These are phyloP conservation scores for Mariannaea elegans DNA, from an alignment of 2,329 filamentous ascomycete species.

Conservation along the genomic window DNA sequence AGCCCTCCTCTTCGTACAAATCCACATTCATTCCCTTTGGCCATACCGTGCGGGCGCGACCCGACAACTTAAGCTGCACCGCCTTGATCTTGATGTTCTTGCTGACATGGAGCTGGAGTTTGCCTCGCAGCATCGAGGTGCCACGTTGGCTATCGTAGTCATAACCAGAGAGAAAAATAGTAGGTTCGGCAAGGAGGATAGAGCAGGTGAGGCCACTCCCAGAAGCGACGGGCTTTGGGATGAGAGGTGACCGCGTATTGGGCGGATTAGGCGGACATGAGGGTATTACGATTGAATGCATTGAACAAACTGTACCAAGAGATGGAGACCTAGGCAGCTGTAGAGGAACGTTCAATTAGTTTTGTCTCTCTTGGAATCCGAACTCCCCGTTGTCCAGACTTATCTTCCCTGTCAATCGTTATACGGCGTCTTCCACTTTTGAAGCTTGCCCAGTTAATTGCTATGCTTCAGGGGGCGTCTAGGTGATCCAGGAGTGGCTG, in stretches of 20 bases:
- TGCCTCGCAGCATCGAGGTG: slow-evolving; percentile 90
- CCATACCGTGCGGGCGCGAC: slow-evolving; percentile 91
- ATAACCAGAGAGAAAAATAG: slow-evolving; percentile 81
- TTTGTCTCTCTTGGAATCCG: no score
- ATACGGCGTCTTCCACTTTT: no score
- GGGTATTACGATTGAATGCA: no score
- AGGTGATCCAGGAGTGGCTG: no score
- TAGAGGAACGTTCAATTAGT: no score
- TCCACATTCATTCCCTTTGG: slow-evolving; percentile 92
- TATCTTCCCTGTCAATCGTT: no score
- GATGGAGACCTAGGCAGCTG: no score
- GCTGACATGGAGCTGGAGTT: slow-evolving; percentile 80
- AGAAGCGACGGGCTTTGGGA: slow-evolving; percentile 79
- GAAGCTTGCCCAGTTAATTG: no score
- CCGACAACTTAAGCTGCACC: slow-evolving; percentile 85
- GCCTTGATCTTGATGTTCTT: slow-evolving; percentile 95
- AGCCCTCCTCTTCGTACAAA: slow-evolving; percentile 81
- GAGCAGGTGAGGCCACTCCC: slow-evolving; percentile 79
- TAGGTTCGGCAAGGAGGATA: slow-evolving; percentile 79
- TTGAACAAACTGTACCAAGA: no score
- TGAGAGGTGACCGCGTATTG: slow-evolving; percentile 57
- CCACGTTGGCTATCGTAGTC: slow-evolving; percentile 75
- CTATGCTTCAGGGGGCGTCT: no score
- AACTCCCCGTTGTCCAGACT: no score
- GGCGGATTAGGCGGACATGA: no score